Percentiles rank a stretch among this genome's conserved stretches.
These are phyloP conservation scores for Eimeria maxima DNA, from an alignment of 169 alveolate genomes.

Conservation along the genomic window DNA sequence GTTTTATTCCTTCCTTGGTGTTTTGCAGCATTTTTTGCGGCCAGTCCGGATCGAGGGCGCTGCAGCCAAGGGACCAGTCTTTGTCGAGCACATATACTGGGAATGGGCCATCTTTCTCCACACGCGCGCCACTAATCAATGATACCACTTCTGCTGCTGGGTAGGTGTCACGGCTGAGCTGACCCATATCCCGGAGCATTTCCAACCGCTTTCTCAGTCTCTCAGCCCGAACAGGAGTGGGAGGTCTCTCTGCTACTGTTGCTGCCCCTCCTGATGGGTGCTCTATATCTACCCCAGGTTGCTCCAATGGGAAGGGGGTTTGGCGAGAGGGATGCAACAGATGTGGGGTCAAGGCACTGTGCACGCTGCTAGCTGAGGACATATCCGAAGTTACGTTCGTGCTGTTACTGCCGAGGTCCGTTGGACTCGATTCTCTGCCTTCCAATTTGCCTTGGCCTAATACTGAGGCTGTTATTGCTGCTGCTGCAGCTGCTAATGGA, in stretches of 20 bases:
- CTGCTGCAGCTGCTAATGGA: slow-evolving; percentile 60
- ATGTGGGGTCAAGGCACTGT: slow-evolving; percentile 37
- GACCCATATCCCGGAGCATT: not conserved
- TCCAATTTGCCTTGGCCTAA: not conserved
- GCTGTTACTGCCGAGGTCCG: slow-evolving; percentile 26
- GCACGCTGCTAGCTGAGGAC: slow-evolving; percentile 29
- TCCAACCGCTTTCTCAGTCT: slow-evolving; percentile 25
- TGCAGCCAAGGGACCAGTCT: slow-evolving; percentile 59
- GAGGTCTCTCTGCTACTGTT: slow-evolving; percentile 11
- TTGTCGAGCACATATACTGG: slow-evolving; percentile 48
- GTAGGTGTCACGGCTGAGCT: slow-evolving; percentile 28
- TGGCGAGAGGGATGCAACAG: slow-evolving; percentile 37
- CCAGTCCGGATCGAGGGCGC: slow-evolving; percentile 45
- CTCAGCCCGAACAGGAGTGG: slow-evolving; percentile 67
- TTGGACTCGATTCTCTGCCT: not conserved
- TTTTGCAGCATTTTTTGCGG: slow-evolving; percentile 57
- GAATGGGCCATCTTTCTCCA: slow-evolving; percentile 64
- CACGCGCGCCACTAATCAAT: not conserved
- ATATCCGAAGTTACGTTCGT: slow-evolving; percentile 10
- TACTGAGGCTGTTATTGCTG: not conserved
- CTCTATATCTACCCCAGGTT: not conserved
- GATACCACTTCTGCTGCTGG: slow-evolving; percentile 63
- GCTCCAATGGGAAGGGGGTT: slow-evolving; percentile 26
- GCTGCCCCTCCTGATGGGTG: not conserved
- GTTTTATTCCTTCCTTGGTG: slow-evolving; percentile 49